Base-by-base conservation (phyloP, 768 basidiomycete genomes). In the Tricholoma bakamatsutake region DNA sequence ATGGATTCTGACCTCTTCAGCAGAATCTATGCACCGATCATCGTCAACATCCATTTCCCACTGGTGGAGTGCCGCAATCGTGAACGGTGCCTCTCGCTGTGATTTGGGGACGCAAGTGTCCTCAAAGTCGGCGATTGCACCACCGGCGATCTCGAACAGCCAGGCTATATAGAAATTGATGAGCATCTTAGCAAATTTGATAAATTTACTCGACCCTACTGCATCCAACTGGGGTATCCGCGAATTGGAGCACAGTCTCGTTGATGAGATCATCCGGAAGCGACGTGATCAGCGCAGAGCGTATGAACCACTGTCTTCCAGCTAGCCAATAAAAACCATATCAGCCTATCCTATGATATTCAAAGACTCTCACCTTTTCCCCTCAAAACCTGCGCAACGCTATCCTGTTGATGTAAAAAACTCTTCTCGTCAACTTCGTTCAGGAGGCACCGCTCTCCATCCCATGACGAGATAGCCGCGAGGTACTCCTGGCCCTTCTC, bases 381-480 rank as follows among this genome's bases (percentile, higher is more conserved):
- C 58, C 90, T 84, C 53, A 97, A 71, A 7, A 95, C 87, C 69
- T 95, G 92, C 11, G 91, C 91, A 8, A 96, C 86, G 56, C 91
- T 93, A 63, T 93, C 88, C 70, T 96, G 94, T 67, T 97, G 94
- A 64, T 85, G 81, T 59, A 92, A 71, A 69, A 94, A 95, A 49
- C 83, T 88, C 70, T 95, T 90, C 71, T 95, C 94, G 59, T 88
- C 76, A 4, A 97, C 90, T 68, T 96, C 94, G 61, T 94, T 93
- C 50, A 97, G 76, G 52, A 95, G 69, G 63, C 90, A 93, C 42
- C 78, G 74, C 63, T 91, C 94, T 48, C 93, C 93, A 45, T 89
- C 85, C 94, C 94, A 97, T 31, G 87, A 86, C 5, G 85, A 85
- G 60, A 96, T 86, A 1, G 79, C 78, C n/a, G 85, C 80, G 56